Evolutionary conservation across 2,329 filamentous ascomycete species (phyloP).

Genomic region (Dichotomopilus funicola): DNA sequence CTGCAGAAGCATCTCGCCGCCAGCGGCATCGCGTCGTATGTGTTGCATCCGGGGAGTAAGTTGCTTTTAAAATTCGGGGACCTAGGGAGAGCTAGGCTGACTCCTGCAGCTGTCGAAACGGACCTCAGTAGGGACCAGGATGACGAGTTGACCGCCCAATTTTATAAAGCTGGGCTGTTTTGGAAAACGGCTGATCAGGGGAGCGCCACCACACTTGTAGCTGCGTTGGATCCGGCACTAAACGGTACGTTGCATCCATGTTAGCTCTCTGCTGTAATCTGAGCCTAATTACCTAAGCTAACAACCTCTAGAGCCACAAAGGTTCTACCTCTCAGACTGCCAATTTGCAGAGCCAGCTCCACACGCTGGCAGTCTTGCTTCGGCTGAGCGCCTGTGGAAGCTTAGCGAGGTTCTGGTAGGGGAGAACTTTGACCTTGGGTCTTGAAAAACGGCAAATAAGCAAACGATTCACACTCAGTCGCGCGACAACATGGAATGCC

Average conservation of each 20-base stretch:
- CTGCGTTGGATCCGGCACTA: conserved; percentile 36
- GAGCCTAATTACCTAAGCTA: not conserved
- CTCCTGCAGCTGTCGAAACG: conserved; percentile 28
- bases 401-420: conserved; percentile 39
- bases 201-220: conserved; percentile 35
- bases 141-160: conserved; percentile 27
- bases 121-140: conserved; percentile 32
- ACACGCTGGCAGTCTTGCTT: conserved; percentile 30
- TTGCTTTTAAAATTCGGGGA: not conserved
- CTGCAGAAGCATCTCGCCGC: conserved; percentile 31
- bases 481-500: too few relatives aligned
- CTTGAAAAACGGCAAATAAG: not conserved
- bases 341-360: conserved; percentile 29
- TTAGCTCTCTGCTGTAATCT: not conserved
- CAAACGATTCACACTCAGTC: too few relatives aligned
- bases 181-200: conserved; percentile 35
- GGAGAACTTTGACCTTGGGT: conserved; percentile 21
- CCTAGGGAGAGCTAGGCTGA: too few relatives aligned
- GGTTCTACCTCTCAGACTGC: conserved; percentile 37
- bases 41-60: conserved; percentile 38
- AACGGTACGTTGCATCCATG: conserved; percentile 16
- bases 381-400: conserved; percentile 39
- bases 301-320: conserved; percentile 17
- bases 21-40: conserved; percentile 32
- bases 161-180: conserved; percentile 24